Conservation (phyloP, 2,329 filamentous ascomycete species). For the Clonostachys rosea region DNA sequence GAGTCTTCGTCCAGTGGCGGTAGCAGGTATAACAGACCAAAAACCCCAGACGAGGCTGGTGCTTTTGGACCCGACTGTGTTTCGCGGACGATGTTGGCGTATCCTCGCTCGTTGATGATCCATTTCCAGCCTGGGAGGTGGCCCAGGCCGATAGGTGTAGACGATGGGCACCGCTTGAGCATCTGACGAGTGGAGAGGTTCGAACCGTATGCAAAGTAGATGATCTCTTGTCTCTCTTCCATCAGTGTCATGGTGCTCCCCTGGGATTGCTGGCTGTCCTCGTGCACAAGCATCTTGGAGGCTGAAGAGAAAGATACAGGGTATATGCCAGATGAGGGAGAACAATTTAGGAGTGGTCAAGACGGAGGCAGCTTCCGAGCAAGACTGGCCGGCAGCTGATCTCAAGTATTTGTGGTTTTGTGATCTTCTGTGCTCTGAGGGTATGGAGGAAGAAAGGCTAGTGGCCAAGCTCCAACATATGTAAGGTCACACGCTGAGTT, state of each 20-base stretch:
- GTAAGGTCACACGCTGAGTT: no score
- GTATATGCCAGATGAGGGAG: no score
- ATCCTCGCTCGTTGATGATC: constrained; percentile 64
- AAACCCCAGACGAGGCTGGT: constrained; percentile 31
- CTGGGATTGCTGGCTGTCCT: constrained; percentile 25
- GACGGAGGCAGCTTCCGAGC: no score
- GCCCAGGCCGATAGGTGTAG: constrained; percentile 51
- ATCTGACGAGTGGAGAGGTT: constrained; percentile 67
- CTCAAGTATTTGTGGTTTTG: no score
- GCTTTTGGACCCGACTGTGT: neutral
- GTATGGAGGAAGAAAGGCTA: no score
- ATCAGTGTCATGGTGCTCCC: constrained; percentile 26
- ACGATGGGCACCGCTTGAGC: constrained; percentile 53
- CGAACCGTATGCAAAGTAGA: constrained; percentile 69
- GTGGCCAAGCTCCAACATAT: no score
- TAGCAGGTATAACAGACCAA: constrained; percentile 53
- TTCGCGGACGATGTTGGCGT: constrained; percentile 58
- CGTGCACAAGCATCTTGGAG: constrained; percentile 6
- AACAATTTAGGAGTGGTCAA: no score
- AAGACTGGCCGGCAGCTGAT: no score
- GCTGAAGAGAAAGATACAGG: no score
- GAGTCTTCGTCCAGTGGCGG: constrained; percentile 39
- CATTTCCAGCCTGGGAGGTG: constrained; percentile 53
- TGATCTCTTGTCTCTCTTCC: constrained; percentile 25
- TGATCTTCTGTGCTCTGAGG: no score